Evolutionary conservation across 2,329 filamentous ascomycete species (phyloP).

Genomic region (Biscogniauxia mediterranea): DNA sequence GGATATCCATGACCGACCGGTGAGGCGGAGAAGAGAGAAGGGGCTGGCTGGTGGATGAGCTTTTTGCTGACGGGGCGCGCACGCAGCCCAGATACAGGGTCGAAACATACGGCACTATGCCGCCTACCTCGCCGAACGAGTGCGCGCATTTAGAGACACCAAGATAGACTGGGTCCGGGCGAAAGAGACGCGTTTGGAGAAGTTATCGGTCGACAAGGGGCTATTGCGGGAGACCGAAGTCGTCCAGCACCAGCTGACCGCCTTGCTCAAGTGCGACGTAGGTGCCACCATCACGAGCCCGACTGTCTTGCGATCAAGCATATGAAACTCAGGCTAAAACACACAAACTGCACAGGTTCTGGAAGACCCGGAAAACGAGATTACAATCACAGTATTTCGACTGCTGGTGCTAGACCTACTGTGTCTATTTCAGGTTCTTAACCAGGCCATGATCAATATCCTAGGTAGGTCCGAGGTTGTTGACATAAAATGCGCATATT

Average conservation of each 20-base stretch:
- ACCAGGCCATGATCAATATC: slow-evolving; percentile 96
- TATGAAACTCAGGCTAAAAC: not conserved
- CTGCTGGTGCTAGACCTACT: slow-evolving; percentile 87
- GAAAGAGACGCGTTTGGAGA: slow-evolving; percentile 80
- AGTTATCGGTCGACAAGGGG: slow-evolving; percentile 85
- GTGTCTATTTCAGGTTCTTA: slow-evolving; percentile 89
- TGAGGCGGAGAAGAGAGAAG: not conserved
- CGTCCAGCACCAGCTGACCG: slow-evolving; percentile 83
- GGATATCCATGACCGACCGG: not conserved
- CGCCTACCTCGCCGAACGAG: slow-evolving; percentile 79
- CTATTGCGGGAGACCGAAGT: slow-evolving; percentile 86
- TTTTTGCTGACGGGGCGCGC: slow-evolving; percentile 20
- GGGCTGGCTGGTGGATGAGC: not conserved
- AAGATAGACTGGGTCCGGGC: slow-evolving; percentile 86
- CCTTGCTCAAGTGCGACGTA: slow-evolving; percentile 86
- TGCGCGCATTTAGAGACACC: slow-evolving; percentile 77
- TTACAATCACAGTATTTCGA: slow-evolving; percentile 90
- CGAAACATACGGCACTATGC: slow-evolving; percentile 92
- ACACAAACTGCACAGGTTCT: slow-evolving; percentile 63
- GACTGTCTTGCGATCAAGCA: slow-evolving; percentile 9
- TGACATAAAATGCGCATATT: not conserved
- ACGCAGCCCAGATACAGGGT: slow-evolving; percentile 84
- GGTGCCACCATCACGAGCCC: slow-evolving; percentile 34
- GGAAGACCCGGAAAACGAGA: slow-evolving; percentile 92
- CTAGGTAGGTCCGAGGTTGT: slow-evolving; percentile 59